A percentile compares a stretch with the other conserved stretches of the same genome.
Conservation (phyloP, 1,139 yeast genomes). For the Suhomyces coccinellae region DNA sequence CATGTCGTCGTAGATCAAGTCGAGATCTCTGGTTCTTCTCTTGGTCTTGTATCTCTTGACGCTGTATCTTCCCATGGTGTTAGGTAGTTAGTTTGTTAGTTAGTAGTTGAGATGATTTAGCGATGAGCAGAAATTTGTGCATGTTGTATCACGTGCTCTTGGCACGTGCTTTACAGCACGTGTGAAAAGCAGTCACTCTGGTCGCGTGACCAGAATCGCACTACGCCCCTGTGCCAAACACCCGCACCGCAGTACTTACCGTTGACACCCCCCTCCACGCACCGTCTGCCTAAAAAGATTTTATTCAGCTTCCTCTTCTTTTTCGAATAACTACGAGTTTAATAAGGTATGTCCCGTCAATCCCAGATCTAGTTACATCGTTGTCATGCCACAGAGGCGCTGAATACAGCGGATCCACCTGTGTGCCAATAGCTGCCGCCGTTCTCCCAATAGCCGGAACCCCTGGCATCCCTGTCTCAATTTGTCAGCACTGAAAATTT, state of each 20-base stretch:
- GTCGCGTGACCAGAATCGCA: constrained; percentile 8
- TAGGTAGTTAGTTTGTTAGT: neutral
- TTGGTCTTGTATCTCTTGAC: constrained; percentile 74
- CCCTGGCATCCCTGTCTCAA: neutral
- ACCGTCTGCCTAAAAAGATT: constrained; percentile 10
- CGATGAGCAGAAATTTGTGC: constrained; percentile 7
- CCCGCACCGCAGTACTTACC: constrained; percentile 8
- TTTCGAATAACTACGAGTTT: constrained; percentile 19
- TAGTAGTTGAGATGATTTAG: neutral
- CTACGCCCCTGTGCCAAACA: neutral
- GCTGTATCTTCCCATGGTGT: constrained; percentile 78
- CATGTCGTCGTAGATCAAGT: constrained; percentile 77
- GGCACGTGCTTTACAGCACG: neutral
- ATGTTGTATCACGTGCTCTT: no score
- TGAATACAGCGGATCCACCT: neutral
- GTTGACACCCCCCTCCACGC: neutral
- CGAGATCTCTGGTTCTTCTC: constrained; percentile 83
- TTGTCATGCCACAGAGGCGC: neutral
- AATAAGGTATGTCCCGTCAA: constrained; percentile 23
- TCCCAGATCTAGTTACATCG: neutral
- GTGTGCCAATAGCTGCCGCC: no score
- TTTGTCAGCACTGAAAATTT: constrained; percentile 3
- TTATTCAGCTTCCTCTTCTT: constrained; percentile 8
- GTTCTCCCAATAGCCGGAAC: no score
- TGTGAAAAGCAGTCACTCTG: constrained; percentile 13